These are phyloP conservation scores for Vitis cinerea DNA, from an alignment of 164 flowering plant genomes.

Conservation along the genomic window DNA sequence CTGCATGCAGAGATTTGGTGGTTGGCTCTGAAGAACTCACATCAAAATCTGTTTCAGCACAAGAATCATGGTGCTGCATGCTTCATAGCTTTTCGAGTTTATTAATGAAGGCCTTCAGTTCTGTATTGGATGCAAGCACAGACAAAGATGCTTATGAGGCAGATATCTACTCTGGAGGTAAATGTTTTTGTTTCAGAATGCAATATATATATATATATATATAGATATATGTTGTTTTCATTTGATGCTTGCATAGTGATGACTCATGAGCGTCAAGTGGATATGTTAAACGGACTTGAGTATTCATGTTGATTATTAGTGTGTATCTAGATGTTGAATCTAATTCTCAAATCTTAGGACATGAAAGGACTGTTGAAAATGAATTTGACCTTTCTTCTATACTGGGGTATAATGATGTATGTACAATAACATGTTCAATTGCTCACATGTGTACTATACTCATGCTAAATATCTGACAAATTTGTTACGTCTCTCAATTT, in stretches of 20 bases:
- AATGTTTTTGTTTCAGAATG: constrained; percentile 4
- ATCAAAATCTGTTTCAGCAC: constrained; percentile 15
- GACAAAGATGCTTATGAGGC: constrained; percentile 30
- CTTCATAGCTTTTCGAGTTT: constrained; percentile 41
- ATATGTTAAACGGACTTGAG: neutral
- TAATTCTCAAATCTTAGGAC: neutral
- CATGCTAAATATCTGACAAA: no score
- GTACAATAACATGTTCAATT: no score
- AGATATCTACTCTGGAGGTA: constrained; percentile 51
- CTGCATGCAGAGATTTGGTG: constrained; percentile 60
- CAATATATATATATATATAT: neutral
- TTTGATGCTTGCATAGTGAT: neutral
- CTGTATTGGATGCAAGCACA: constrained; percentile 24
- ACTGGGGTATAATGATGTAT: no score
- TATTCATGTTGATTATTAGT: neutral
- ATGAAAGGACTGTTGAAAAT: neutral
- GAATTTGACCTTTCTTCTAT: no score
- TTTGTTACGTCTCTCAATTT: no score
- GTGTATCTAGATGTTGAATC: no score
- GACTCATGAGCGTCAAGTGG: neutral
- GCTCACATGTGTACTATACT: no score
- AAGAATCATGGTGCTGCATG: constrained; percentile 47
- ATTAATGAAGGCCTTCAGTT: constrained; percentile 40
- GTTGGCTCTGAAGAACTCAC: constrained; percentile 20
- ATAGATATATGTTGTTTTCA: neutral